These are phyloP conservation scores for Boechera retrofracta DNA, from an alignment of 345 rosid genomes.

Conservation along the genomic window DNA sequence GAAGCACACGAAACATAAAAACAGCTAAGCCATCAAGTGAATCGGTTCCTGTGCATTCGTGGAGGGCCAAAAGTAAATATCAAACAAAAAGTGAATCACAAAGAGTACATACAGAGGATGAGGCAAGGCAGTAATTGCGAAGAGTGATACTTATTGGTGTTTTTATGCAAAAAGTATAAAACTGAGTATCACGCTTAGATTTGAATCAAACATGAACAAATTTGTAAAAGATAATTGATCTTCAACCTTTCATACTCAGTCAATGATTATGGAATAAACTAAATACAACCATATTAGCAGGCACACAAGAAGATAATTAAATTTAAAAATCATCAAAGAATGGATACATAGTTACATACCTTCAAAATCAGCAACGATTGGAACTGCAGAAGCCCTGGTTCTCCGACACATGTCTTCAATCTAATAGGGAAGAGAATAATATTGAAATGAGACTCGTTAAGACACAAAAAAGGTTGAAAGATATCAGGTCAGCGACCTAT, in stretches of 20 bases:
- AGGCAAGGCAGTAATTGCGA: conserved; percentile 2
- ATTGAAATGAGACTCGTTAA: conserved; percentile 13
- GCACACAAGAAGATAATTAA: conserved; percentile 11
- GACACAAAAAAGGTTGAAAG: conserved; percentile 19
- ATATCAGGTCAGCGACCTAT: conserved; percentile 7
- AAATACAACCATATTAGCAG: background rate
- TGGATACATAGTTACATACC: conserved; percentile 54
- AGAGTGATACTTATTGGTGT: background rate
- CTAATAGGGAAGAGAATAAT: conserved; percentile 47
- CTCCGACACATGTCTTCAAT: conserved; percentile 87
- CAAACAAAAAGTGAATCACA: conserved; percentile 1
- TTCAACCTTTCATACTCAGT: conserved; percentile 4
- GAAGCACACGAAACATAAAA: conserved; percentile 89
- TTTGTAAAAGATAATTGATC: conserved; percentile 7
- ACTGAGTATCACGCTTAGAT: conserved; percentile 3
- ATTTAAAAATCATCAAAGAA: conserved; percentile 7
- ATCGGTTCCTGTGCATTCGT: conserved; percentile 65
- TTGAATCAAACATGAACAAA: conserved; percentile 11
- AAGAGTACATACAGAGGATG: conserved; percentile 15
- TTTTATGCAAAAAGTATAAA: background rate
- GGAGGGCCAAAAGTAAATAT: conserved; percentile 8
- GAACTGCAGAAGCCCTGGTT: conserved; percentile 82
- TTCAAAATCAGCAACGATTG: conserved; percentile 88
- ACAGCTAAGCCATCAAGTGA: conserved; percentile 91
- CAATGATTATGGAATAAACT: background rate